These are phyloP conservation scores for Kwoniella sp. DNA, from an alignment of 768 basidiomycete species.

Conservation along the genomic window DNA sequence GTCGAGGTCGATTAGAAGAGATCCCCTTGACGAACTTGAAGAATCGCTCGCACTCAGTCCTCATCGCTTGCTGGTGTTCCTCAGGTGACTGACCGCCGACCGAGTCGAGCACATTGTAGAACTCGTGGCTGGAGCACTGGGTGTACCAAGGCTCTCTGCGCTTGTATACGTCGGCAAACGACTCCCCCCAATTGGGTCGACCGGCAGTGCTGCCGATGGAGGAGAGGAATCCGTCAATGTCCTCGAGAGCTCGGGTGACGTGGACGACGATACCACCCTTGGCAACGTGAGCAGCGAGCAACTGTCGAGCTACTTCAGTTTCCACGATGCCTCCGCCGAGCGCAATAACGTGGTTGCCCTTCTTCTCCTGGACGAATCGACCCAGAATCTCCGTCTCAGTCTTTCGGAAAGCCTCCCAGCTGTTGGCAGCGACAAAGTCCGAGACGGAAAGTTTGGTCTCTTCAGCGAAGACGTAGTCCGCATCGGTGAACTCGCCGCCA, in stretches of 20 bases:
- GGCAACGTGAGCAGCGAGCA: conserved; percentile 64
- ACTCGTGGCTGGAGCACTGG: conserved; percentile 75
- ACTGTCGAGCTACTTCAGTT: conserved; percentile 65
- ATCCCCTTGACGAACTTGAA: conserved; percentile 80
- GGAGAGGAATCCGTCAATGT: conserved; percentile 74
- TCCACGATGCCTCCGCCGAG: conserved; percentile 95
- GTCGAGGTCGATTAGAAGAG: conserved; percentile 56
- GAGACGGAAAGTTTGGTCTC: conserved; percentile 62
- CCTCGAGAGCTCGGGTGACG: conserved; percentile 71
- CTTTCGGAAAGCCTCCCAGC: conserved; percentile 84
- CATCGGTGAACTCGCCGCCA: conserved; percentile 73
- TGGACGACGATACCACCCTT: conserved; percentile 73
- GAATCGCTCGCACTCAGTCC: conserved; percentile 70
- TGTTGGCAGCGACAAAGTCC: conserved; percentile 72
- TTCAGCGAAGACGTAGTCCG: conserved; percentile 71
- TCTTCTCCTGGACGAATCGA: conserved; percentile 61
- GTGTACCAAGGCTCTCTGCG: conserved; percentile 81
- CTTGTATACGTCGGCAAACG: conserved; percentile 73
- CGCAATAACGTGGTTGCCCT: conserved; percentile 69
- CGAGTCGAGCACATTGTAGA: conserved; percentile 62
- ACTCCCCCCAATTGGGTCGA: conserved; percentile 84
- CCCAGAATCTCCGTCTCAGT: conserved; percentile 69
- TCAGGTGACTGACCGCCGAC: conserved; percentile 36
- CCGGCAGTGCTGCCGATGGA: conserved; percentile 58
- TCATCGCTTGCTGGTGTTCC: conserved; percentile 51